These are phyloP conservation scores for Stephanodiscus triporus DNA, from an alignment of 108 stramenopile species.

Conservation along the genomic window DNA sequence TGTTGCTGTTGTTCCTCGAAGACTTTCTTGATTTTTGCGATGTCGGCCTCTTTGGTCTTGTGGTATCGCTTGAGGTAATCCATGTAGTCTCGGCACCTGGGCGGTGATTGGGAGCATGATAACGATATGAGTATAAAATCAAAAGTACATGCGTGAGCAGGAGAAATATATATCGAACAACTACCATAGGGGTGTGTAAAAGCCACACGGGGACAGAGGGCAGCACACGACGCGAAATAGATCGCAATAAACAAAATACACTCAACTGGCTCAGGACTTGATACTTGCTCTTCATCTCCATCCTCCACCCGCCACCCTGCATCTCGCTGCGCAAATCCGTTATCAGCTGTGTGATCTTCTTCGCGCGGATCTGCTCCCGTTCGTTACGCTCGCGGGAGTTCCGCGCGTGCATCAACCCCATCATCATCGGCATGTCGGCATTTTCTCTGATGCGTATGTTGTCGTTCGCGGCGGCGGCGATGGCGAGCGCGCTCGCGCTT, in stretches of 20 bases:
- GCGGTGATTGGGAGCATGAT: neutral
- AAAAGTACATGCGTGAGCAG: neutral
- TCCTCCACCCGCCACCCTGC: conserved; percentile 78
- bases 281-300: conserved; percentile 84
- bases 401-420: neutral
- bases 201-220: too few species aligned
- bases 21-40: conserved; percentile 63
- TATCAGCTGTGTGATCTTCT: conserved; percentile 81
- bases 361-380: conserved; percentile 75
- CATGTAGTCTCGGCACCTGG: conserved; percentile 78
- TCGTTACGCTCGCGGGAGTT: conserved; percentile 59
- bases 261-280: conserved; percentile 71
- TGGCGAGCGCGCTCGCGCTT: neutral
- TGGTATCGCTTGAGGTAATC: conserved; percentile 65
- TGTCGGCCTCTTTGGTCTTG: conserved; percentile 66
- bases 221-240: too few species aligned
- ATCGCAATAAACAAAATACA: too few species aligned
- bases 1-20: conserved; percentile 49
- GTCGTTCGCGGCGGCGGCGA: neutral
- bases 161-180: too few species aligned
- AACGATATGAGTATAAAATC: neutral
- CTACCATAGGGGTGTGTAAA: too few species aligned
- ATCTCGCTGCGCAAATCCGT: conserved; percentile 69
- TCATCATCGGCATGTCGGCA: conserved; percentile 10
- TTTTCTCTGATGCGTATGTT: neutral